Base-by-base conservation (phyloP, 1,284 basidiomycete species). In the Moniliella sp. region DNA sequence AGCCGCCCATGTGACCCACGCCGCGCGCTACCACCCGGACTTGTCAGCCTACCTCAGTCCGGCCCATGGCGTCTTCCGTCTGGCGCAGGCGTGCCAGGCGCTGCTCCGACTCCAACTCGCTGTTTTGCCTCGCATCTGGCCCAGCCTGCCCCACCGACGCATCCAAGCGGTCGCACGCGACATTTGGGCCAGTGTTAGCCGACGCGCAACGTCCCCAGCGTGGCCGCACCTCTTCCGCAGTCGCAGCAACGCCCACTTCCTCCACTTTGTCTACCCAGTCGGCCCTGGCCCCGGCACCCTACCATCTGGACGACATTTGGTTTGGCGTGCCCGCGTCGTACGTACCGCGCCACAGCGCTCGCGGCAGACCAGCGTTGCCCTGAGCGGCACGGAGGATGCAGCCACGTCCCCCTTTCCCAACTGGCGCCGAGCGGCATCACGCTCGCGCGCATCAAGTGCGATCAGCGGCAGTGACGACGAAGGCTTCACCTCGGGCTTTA, bases 161-260 rank as follows among this genome's bases (percentile, higher is more conserved):
- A 4, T 16, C 5, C 5, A 39, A 35, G 37, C 42, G 3, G 33
- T 48, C 1, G 46, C 48, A n/a, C 42, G 48, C 11, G 50, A 53
- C 14, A 37, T 50, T 0, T 53, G 50, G 50, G 35, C 50, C 39
- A 50, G 34, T 43, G 42, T 19, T 40, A 50, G 9, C 46, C 48
- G 1, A 34, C 33, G 5, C 31, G 41, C 3, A 37, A 40, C 8
- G 33, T 28, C 2, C 8, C 7, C 21, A n/a, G n/a, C 21, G 21
- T n/a, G 21, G 8, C 21, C 12, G 16, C 18, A 7, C 27, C 36
- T 5, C 13, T 18, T 16, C 36, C 33, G 11, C 31, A 30, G 21
- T n/a, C 21, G 7, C 21, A 23, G 21, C 21, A n/a, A 7, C 21
- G n/a, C n/a, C 8, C 21, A 7, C 21, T 7, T 23, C 21, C 8